phyloP scores from a whole-genome alignment of 306 rosid species.

The Vigna trinervia region DNA sequence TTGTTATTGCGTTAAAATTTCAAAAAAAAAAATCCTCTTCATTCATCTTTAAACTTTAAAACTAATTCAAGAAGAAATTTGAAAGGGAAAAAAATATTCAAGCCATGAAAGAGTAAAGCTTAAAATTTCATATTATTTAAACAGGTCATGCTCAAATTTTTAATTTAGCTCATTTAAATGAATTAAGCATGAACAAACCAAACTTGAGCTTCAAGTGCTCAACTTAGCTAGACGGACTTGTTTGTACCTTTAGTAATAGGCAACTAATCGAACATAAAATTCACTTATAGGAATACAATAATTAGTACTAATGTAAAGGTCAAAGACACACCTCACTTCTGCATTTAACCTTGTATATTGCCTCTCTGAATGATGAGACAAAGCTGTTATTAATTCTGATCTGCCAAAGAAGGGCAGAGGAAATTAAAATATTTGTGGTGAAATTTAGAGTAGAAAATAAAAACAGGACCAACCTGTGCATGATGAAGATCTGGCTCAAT shows the following conservation, averaged over 20 bases:
- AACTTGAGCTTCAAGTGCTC: conserved; percentile 3
- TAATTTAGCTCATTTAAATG: conserved; percentile 7
- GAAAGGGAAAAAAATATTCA: neutral
- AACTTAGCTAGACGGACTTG: neutral
- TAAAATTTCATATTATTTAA: neutral
- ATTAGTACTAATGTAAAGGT: conserved; percentile 30
- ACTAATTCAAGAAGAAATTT: neutral
- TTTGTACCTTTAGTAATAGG: conserved; percentile 4
- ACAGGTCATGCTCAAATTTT: neutral
- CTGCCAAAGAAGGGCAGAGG: conserved; percentile 61
- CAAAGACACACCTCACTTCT: conserved; percentile 74
- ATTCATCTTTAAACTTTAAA: conserved; percentile 5
- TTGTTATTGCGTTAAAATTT: neutral
- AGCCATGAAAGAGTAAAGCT: conserved; percentile 1
- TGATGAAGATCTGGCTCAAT: conserved; percentile 99
- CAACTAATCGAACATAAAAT: conserved; percentile 18
- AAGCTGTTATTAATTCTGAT: conserved; percentile 99
- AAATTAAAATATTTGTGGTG: conserved; percentile 44
- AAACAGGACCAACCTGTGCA: conserved; percentile 84
- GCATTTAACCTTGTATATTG: conserved; percentile 97
- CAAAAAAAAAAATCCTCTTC: neutral
- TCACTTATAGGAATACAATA: conserved; percentile 34
- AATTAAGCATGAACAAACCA: conserved; percentile 5
- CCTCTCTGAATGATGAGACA: conserved; percentile 98
- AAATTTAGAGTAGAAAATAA: conserved; percentile 49